Percentiles rank a stretch among this genome's conserved stretches.
Conservation (phyloP, 352 stramenopile genomes). For the Plasmopara halstedii region DNA sequence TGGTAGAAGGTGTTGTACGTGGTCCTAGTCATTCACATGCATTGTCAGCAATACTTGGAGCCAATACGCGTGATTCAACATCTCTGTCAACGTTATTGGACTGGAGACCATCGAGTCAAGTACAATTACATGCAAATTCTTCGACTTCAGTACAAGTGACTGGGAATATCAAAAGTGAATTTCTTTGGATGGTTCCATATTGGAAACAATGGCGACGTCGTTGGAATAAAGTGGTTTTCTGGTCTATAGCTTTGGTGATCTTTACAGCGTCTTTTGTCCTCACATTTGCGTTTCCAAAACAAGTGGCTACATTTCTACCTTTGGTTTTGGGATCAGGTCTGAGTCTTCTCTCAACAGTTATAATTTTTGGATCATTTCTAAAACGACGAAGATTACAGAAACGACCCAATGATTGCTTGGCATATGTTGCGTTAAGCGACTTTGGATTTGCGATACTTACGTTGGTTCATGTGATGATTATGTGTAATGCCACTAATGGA, state of each 20-base stretch:
- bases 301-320: slow-evolving; percentile 32
- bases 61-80: slow-evolving; percentile 8
- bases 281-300: slow-evolving; percentile 31
- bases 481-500: slow-evolving; percentile 29
- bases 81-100: slow-evolving; percentile 11
- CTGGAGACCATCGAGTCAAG: slow-evolving; percentile 17
- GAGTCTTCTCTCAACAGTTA: slow-evolving; percentile 40
- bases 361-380: slow-evolving; percentile 51
- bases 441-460: slow-evolving; percentile 41
- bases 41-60: slow-evolving; percentile 34
- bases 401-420: slow-evolving; percentile 58
- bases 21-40: slow-evolving; percentile 37
- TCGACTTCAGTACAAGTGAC: slow-evolving; percentile 1
- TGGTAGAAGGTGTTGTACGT: slow-evolving; percentile 5
- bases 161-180: slow-evolving; percentile 22
- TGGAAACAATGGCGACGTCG: slow-evolving; percentile 20
- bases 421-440: slow-evolving; percentile 56
- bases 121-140: slow-evolving; percentile 8
- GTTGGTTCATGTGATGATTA: slow-evolving; percentile 34
- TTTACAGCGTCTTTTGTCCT: slow-evolving; percentile 36
- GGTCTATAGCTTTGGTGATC: slow-evolving; percentile 11
- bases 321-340: slow-evolving; percentile 40
- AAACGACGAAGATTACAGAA: slow-evolving; percentile 24
- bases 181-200: slow-evolving; percentile 19
- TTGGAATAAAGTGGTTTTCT: slow-evolving; percentile 24